Base-by-base conservation (phyloP, 371 early-diverging fungal genomes). In the Circinella minor region DNA sequence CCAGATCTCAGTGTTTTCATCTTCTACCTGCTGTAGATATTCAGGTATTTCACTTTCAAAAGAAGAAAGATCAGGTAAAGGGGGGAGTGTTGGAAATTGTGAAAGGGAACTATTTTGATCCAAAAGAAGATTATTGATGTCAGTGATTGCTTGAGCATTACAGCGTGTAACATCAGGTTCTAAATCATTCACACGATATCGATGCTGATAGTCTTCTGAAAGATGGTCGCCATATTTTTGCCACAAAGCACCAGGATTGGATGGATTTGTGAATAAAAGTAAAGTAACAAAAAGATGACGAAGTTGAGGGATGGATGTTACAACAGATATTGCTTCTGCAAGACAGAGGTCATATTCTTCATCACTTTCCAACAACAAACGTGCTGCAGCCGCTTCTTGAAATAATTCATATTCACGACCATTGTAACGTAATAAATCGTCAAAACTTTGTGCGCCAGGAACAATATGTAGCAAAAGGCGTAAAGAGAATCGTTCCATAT, bases 121-220 rank as follows among this genome's bases (percentile, higher is more conserved):
- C 13, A 55, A 15, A 47, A 67, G 67, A 15, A 72, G 43, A 8
- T 38, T 18, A 38, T 63, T 54, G 37, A 60, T 66, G 54, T 55
- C 48, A 14, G 39, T 11, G 6, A 63, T 18, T 13, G 61, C 54
- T 17, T 68, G 63, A 15, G 27, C 55, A 37, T 60, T 51, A 46
- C 64, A 72, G 14, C 20, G 61, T 27, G 5, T 47, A 4, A 48
- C 60, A 48, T 67, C 65, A 4, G 38, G 46, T 18, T 39, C 54
- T 3, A 39, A 10, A 18, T 63, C n/a, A 14, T 36, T 3, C 47
- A 10, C 2, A 0, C 39, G 51, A 20, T 46, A 55, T 4, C 57
- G 60, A 18, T 43, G 63, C 20, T 63, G 65, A 48, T 64, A 65
- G 37, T 67, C 63, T 5, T 66, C 63, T 17, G 46, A 13, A 4